Evolutionary conservation across 257 asterid genomes (phyloP).

Genomic region (Echium plantagineum): DNA sequence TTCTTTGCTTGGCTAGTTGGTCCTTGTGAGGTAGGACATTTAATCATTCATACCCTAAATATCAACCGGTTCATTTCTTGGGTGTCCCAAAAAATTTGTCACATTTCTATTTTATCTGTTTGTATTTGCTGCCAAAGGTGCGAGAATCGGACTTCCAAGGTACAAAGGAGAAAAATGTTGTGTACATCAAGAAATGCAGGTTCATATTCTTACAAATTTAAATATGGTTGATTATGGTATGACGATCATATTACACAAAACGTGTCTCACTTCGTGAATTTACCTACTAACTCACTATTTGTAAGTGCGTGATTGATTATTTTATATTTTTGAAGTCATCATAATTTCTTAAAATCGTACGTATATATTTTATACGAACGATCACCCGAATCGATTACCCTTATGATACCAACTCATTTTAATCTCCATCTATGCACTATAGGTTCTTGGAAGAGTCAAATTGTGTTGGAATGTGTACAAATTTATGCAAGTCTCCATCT

Average conservation of each 20-base stretch:
- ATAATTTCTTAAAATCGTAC: too few species aligned
- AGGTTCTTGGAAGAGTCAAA: conserved; percentile 89
- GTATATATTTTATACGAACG: too few species aligned
- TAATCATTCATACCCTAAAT: background rate
- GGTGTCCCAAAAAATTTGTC: background rate
- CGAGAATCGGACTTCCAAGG: conserved; percentile 61
- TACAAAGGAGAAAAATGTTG: conserved; percentile 61
- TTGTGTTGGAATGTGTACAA: conserved; percentile 95
- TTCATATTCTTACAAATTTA: conserved; percentile 13
- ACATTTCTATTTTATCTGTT: background rate
- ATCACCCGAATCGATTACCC: too few species aligned
- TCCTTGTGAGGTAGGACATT: conserved; percentile 57
- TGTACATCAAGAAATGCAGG: conserved; percentile 88
- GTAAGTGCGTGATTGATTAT: too few species aligned
- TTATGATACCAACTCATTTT: background rate
- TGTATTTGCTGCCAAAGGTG: conserved; percentile 32
- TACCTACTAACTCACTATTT: too few species aligned
- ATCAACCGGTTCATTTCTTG: background rate
- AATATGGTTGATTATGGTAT: too few species aligned
- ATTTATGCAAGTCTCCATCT: conserved; percentile 87
- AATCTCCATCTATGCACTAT: background rate
- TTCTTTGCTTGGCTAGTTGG: conserved; percentile 89
- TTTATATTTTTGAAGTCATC: too few species aligned
- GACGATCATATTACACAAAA: too few species aligned
- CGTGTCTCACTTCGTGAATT: too few species aligned